Evolutionary conservation across 2,329 filamentous ascomycete species (phyloP), one percentile per base, ranked within the genome.

Genomic region (Pseudogymnoascus sp.): DNA sequence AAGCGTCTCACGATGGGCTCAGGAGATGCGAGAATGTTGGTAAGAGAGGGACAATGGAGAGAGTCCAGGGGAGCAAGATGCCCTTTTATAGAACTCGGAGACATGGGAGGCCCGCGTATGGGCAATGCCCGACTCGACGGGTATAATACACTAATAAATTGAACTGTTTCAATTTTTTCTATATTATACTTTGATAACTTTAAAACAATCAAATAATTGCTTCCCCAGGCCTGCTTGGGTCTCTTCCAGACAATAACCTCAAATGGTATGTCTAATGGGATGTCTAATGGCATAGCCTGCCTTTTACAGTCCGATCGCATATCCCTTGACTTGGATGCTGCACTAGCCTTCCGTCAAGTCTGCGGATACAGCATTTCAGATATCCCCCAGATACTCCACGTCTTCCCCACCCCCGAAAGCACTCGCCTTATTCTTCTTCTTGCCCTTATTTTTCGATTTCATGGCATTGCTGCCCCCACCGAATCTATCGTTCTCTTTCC

Each of bases 361-460:
- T 17, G 17, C 17, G 31, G n/a, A 60, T 17, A 38, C 13, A 60
- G 57, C 57, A 21, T 60, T 6, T 38, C 31, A 60, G 31, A 60
- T 60, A 21, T 60, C 57, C 21, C 57, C 57, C 31, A 60, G 19
- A 17, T 60, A 35, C 31, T 60, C 57, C 31, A 60, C 50, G 19
- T 44, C 67, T 61, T 66, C 65, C 17, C 59, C 42, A 2, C 60
- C 63, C 38, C 38, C 61, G 10, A 44, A 50, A 36, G 26, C 57
- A 47, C 47, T 40, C 19, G 42, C 44, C 36, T 62, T 57, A 60
- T 69, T 68, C 64, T 72, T 69, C 60, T 70, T 67, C 33, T 66
- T 57, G 40, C 40, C 44, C 60, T 64, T 23, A 60, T 62, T 15
- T 31, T 60, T n/a, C 67, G 44, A 17, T 67, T 53, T 61, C 47